Evolutionary conservation across 2,329 filamentous ascomycete species (phyloP).

Genomic region (Trichophyton verrucosum): DNA sequence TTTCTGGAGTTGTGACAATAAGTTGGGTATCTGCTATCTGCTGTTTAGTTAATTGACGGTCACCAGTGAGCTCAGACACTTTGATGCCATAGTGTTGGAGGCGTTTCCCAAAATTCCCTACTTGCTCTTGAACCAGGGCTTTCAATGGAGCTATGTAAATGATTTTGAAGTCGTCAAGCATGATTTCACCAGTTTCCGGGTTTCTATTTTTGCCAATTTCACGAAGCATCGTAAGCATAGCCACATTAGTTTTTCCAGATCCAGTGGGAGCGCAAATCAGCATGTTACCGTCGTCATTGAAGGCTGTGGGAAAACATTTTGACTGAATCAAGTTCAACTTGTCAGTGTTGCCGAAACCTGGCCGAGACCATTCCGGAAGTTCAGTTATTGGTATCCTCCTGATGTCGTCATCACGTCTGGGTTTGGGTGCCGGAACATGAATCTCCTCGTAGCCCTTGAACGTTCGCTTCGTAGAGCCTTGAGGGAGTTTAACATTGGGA

Average conservation of each 20-base stretch:
- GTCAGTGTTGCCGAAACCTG: conserved; percentile 73
- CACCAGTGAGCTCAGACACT: conserved; percentile 91
- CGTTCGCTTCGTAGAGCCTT: conserved; percentile 85
- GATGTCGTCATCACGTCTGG: conserved; percentile 68
- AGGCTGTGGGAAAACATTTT: conserved; percentile 80
- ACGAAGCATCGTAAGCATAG: conserved; percentile 89
- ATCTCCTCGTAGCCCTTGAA: conserved; percentile 99
- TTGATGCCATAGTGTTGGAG: conserved; percentile 82
- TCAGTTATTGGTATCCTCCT: conserved; percentile 68
- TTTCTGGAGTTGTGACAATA: conserved; percentile 96
- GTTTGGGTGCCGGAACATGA: conserved; percentile 86
- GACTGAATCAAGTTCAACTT: conserved; percentile 93
- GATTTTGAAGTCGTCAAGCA: conserved; percentile 95
- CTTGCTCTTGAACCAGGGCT: conserved; percentile 91
- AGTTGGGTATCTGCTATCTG: conserved; percentile 97
- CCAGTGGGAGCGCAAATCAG: conserved; percentile 94
- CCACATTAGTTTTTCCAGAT: conserved; percentile 96
- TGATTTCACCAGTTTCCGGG: conserved; percentile 78
- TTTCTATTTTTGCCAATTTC: conserved; percentile 95
- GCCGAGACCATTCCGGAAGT: conserved; percentile 82
- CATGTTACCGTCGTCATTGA: conserved; percentile 92
- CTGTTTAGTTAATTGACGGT: conserved; percentile 95
- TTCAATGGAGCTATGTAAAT: conserved; percentile 95
- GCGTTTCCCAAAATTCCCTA: conserved; percentile 90
- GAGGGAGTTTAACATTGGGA: conserved; percentile 80